These are phyloP conservation scores for Heterobasidion occidentale DNA, from an alignment of 1,284 basidiomycete genomes.

Conservation along the genomic window DNA sequence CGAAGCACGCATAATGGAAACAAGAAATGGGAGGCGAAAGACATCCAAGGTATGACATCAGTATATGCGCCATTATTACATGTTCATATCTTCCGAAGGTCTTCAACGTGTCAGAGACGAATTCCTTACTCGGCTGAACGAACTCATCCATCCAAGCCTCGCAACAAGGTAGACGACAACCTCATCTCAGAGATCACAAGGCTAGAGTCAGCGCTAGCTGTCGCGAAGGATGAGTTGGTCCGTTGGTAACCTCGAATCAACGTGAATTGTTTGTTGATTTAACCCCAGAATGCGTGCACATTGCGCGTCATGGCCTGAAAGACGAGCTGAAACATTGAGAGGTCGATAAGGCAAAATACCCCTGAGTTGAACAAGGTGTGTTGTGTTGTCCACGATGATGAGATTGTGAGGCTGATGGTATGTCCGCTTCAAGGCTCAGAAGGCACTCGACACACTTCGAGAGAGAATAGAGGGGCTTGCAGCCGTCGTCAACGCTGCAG, in stretches of 20 bases:
- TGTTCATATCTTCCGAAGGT: conserved; percentile 30
- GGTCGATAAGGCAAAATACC: conserved; percentile 56
- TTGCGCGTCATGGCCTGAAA: conserved; percentile 62
- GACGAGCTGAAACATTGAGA: conserved; percentile 77
- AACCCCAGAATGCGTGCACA: conserved; percentile 50
- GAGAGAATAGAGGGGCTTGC: conserved; percentile 50
- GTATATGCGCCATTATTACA: not conserved
- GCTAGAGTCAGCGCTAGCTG: conserved; percentile 65
- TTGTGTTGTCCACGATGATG: not conserved
- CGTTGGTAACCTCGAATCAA: conserved; percentile 14
- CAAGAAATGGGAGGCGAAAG: conserved; percentile 91
- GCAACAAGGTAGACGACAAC: conserved; percentile 76
- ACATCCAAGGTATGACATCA: conserved; percentile 63
- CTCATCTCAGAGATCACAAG: conserved; percentile 72
- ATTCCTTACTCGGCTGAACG: conserved; percentile 73
- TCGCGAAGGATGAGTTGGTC: conserved; percentile 82
- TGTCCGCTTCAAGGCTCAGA: conserved; percentile 36
- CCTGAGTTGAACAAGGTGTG: conserved; percentile 65
- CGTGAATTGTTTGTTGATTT: conserved; percentile 1
- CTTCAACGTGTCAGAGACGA: conserved; percentile 69
- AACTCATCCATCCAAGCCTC: conserved; percentile 79
- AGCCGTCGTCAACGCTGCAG: conserved; percentile 64
- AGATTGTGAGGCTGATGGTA: not conserved
- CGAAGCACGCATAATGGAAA: conserved; percentile 62
- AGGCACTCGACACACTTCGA: conserved; percentile 43